Base-by-base conservation (phyloP, 352 stramenopile genomes). In the Halophytophthora polymorphica region DNA sequence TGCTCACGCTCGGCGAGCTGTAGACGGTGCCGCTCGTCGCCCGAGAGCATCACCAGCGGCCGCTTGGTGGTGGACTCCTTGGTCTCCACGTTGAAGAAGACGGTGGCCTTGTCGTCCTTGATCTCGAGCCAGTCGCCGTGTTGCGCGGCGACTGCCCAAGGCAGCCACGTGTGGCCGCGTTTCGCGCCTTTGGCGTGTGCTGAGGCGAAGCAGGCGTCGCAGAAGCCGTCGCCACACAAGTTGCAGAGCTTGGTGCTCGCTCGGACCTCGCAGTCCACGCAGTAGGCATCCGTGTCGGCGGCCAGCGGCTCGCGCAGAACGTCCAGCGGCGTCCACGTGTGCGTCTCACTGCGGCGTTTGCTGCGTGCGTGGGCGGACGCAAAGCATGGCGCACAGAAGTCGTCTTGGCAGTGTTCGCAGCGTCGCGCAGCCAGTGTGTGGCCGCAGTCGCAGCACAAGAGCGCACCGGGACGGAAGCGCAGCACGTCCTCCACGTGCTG, bases 41-140 rank as follows among this genome's bases (percentile, higher is more conserved):
- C 81, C 10, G 57, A 56, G 29, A 86, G 66, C 37, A 91, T 45
- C 8, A 77, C 66, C 15, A 71, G 72, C 0, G 78, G 81, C 31
- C 76, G 57, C 6, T 67, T 70, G 6, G 64, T 68, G 1, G 73
- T 84, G 6, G 76, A 87, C 36, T 89, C 81, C 48, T 93, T 90
- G 8, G 77, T 90, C 49, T 88, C 71, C 37, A 91, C 72, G 43
- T 91, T 91, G 64, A 82, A 91, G 45, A 69, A 91, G 18, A 90
- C 53, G 17, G 53, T 71, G 12, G 60, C 41, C 39, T 69, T 83
- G 0, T 74, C 68, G 49, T 89, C 76, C 22, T 61, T 66, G 46
- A 91, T 83, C 51, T 88, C 78, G 57, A 91, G 69, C 81, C 81
- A 91, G 50, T 91, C 81, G 14, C 71, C 78, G 3, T 72, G 53